These are phyloP conservation scores for Claviceps pusilla DNA, from an alignment of 2,329 filamentous ascomycete genomes.

Conservation along the genomic window DNA sequence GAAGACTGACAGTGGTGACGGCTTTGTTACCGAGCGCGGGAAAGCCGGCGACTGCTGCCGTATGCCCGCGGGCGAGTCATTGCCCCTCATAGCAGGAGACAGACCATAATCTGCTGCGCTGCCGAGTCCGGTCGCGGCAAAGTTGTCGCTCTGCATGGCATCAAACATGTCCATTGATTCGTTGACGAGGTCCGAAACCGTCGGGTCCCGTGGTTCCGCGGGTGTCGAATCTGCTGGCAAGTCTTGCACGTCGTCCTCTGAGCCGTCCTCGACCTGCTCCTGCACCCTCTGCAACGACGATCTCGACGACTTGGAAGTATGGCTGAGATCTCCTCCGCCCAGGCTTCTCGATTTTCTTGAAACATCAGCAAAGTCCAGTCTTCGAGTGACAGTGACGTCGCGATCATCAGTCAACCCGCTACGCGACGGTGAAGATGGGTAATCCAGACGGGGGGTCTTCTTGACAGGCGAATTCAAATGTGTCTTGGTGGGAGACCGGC, in stretches of 20 bases:
- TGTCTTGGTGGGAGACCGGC: constrained; percentile 49
- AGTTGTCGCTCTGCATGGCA: constrained; percentile 13
- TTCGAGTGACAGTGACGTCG: constrained; percentile 32
- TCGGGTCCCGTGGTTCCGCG: constrained; percentile 16
- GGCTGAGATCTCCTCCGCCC: constrained; percentile 9
- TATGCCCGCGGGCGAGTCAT: constrained; percentile 5
- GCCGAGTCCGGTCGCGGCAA: neutral
- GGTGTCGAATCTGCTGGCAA: constrained; percentile 3
- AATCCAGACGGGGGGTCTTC: constrained; percentile 42
- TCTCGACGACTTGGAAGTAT: constrained; percentile 10
- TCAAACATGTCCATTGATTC: constrained; percentile 29
- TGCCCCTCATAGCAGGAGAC: neutral
- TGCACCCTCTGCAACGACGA: neutral
- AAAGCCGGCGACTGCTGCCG: neutral
- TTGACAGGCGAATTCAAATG: constrained; percentile 45
- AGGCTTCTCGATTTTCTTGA: constrained; percentile 4
- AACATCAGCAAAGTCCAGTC: constrained; percentile 34
- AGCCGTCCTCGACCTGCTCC: constrained; percentile 12
- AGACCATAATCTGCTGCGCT: constrained; percentile 6
- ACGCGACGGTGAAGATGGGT: constrained; percentile 33
- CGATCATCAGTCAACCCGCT: constrained; percentile 21
- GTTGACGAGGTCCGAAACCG: constrained; percentile 20
- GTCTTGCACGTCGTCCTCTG: constrained; percentile 8
- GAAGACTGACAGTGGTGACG: neutral
- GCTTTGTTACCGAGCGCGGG: neutral